A percentile compares a stretch with the other conserved stretches of the same genome.
These are phyloP conservation scores for Aspergillus cristatus DNA, from an alignment of 495 filamentous ascomycete species.

Conservation along the genomic window DNA sequence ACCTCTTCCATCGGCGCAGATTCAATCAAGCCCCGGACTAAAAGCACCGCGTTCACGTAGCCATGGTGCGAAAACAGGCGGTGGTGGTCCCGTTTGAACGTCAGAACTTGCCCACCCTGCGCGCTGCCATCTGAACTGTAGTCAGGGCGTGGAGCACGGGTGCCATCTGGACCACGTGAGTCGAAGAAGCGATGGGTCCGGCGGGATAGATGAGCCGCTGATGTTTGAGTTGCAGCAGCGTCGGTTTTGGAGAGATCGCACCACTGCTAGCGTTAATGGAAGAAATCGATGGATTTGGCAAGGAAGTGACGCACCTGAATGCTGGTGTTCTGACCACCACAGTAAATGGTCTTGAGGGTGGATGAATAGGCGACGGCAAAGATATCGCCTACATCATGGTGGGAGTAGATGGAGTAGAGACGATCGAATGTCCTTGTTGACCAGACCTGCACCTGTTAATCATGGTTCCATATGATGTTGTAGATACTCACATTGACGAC, in stretches of 20 bases:
- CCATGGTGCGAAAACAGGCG: constrained; percentile 87
- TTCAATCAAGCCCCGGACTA: constrained; percentile 57
- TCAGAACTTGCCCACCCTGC: constrained; percentile 56
- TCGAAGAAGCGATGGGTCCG: constrained; percentile 94
- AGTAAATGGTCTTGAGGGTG: constrained; percentile 69
- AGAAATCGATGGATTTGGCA: neutral
- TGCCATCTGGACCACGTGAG: constrained; percentile 74
- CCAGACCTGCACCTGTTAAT: constrained; percentile 48
- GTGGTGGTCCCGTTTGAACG: constrained; percentile 76
- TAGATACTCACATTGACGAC: constrained; percentile 66
- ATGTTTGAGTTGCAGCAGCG: constrained; percentile 48
- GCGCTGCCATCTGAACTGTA: constrained; percentile 35
- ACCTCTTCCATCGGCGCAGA: constrained; percentile 64
- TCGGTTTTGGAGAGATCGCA: constrained; percentile 49
- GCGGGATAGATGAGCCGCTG: constrained; percentile 62
- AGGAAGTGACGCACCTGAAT: constrained; percentile 54
- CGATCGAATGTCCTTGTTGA: constrained; percentile 48
- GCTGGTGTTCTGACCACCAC: constrained; percentile 89
- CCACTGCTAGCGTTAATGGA: constrained; percentile 36
- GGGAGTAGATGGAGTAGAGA: constrained; percentile 87
- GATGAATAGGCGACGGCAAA: constrained; percentile 85
- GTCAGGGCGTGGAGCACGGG: constrained; percentile 57
- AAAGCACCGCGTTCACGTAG: constrained; percentile 90
- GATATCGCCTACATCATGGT: constrained; percentile 90
- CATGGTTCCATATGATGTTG: neutral